Conservation (phyloP, 108 stramenopile species). For the Aurantiochytrium sp. region DNA sequence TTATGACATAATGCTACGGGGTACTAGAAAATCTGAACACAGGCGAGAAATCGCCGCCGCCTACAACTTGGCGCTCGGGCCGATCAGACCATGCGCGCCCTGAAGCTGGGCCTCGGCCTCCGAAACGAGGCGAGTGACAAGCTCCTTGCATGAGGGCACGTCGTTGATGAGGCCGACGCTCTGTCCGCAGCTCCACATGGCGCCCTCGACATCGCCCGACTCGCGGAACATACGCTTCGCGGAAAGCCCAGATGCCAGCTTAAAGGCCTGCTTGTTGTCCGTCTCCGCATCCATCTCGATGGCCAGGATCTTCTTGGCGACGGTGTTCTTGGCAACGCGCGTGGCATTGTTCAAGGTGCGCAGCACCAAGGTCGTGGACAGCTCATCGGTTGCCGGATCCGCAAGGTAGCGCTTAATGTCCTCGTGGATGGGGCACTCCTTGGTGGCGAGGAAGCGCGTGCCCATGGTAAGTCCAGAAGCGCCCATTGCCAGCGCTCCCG, state of each 20-base stretch:
- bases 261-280: neutral
- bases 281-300: neutral
- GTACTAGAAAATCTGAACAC: too few relatives aligned
- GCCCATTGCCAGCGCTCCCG: neutral
- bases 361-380: neutral
- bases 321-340: neutral
- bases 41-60: too few relatives aligned
- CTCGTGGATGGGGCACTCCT: neutral
- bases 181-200: slow-evolving; percentile 21
- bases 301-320: neutral
- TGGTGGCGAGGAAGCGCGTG: slow-evolving; percentile 7
- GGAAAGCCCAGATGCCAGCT: neutral
- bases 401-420: neutral
- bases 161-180: neutral
- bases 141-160: neutral
- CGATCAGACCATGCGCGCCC: neutral
- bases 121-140: neutral
- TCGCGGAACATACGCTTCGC: neutral
- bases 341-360: neutral
- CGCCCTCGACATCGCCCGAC: neutral
- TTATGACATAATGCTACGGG: too few relatives aligned
- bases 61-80: neutral
- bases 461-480: slow-evolving; percentile 1
- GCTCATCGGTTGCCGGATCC: neutral
- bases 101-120: neutral